Conservation (phyloP, 2,329 filamentous ascomycete species). For the Didymella segeticola region DNA sequence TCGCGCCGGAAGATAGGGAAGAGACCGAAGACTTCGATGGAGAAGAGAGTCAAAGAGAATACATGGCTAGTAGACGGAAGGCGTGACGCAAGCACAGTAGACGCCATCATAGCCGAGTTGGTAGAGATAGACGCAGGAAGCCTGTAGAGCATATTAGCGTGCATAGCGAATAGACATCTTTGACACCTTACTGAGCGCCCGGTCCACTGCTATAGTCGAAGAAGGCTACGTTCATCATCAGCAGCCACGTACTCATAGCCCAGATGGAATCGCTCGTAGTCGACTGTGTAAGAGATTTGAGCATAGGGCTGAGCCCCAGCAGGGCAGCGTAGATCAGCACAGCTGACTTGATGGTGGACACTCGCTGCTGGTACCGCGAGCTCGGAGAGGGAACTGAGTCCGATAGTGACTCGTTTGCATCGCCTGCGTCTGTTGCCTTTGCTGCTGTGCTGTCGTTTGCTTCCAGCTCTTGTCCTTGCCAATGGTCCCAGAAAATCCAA, state of each 20-base stretch:
- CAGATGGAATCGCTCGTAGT: constrained; percentile 96
- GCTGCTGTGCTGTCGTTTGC: constrained; percentile 23
- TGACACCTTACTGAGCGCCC: constrained; percentile 56
- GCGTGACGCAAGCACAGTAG: constrained; percentile 88
- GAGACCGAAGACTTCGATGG: constrained; percentile 94
- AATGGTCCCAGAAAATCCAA: constrained; percentile 91
- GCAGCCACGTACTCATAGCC: constrained; percentile 92
- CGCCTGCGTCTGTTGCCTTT: not conserved
- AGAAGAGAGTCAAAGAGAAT: constrained; percentile 93
- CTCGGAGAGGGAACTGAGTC: not conserved
- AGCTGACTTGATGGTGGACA: constrained; percentile 90
- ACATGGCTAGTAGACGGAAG: constrained; percentile 91
- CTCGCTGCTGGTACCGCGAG: constrained; percentile 63
- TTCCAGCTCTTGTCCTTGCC: constrained; percentile 77
- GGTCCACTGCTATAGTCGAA: constrained; percentile 88
- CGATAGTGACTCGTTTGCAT: not conserved
- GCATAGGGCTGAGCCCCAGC: constrained; percentile 88
- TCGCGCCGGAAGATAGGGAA: constrained; percentile 98
- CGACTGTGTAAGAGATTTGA: constrained; percentile 93
- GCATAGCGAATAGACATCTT: constrained; percentile 2
- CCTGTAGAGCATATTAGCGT: constrained; percentile 50
- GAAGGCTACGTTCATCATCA: constrained; percentile 95
- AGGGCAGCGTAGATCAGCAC: constrained; percentile 92
- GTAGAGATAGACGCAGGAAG: constrained; percentile 83
- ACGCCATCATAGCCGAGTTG: constrained; percentile 95